These are phyloP conservation scores for Nepenthes mirabilis DNA, from an alignment of 148 eudicot genomes.

Conservation along the genomic window DNA sequence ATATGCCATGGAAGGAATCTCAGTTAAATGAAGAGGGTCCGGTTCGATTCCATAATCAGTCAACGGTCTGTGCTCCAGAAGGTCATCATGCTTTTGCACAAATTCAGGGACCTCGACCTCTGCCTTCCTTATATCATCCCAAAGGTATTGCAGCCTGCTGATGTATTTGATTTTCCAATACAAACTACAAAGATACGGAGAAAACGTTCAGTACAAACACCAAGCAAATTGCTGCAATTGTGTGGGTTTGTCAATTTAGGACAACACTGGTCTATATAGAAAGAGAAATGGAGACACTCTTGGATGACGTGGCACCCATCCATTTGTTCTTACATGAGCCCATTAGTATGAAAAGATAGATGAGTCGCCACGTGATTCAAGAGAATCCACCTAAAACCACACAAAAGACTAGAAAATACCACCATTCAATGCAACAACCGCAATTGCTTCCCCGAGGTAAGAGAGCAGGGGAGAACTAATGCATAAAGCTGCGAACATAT, in stretches of 20 bases:
- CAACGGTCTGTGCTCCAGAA: slow-evolving; percentile 85
- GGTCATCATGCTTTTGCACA: slow-evolving; percentile 65
- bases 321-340: too few species aligned
- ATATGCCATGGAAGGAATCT: slow-evolving; percentile 39
- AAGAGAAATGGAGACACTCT: too few species aligned
- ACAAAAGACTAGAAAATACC: too few species aligned
- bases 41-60: slow-evolving; percentile 98
- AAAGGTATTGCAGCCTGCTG: slow-evolving; percentile 83
- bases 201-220: not conserved
- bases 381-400: too few species aligned
- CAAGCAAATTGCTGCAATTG: not conserved
- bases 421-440: too few species aligned
- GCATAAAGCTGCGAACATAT: too few species aligned
- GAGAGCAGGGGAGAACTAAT: too few species aligned
- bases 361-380: too few species aligned
- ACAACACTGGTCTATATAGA: too few species aligned
- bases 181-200: slow-evolving; percentile 29
- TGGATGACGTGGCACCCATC: too few species aligned
- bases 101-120: slow-evolving; percentile 78
- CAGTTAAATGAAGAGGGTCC: slow-evolving; percentile 60
- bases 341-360: too few species aligned
- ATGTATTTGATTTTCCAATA: slow-evolving; percentile 93
- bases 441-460: too few species aligned
- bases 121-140: slow-evolving; percentile 88
- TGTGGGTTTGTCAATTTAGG: not conserved